Base-by-base conservation (phyloP, 352 stramenopile genomes). In the Pythium dissimile region DNA sequence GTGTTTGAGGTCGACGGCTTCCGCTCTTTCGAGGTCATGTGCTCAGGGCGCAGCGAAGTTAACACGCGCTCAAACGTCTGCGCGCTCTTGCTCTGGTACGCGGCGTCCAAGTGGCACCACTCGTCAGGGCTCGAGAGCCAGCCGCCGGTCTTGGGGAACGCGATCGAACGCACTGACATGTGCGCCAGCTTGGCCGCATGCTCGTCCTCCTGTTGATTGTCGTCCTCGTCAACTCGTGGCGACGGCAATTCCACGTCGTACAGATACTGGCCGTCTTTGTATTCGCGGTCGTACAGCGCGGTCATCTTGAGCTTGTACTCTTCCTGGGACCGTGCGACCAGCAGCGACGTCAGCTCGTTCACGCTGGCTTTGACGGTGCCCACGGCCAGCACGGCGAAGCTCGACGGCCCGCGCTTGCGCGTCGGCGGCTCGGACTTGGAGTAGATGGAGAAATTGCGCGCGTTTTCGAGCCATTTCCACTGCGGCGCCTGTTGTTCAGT, bases 401-500 rank as follows among this genome's bases (percentile, higher is more conserved):
- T 20, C 34, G 16, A 7, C 3, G 16, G n/a, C n/a, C n/a, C 12
- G 41, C 26, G 30, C 16, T 27, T 27, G 18, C 31, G 15, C 16
- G 15, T 20, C 20, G 37, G 15, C 3, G 27, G 12, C 10, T 56
- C 50, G 2, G 35, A 18, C 38, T 51, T 56, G 24, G 44, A 49
- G 46, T 59, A 67, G 37, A 67, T 53, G 9, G 34, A 37, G 13
- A 61, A 59, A 5, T 44, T 52, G 37, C 59, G 41, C 12, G 16
- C 26, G 16, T 54, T 54, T 16, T 67, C 52, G 37, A 59, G 20
- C 59, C 59, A 67, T 18, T 67, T 61, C 59, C 59, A 67, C 18
- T 44, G 37, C 8, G 37, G 9, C 7, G 31, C 2, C 3, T 12
- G n/a, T 8, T 11, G 21, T n/a, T n/a, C n/a, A n/a, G n/a, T n/a